These are phyloP conservation scores for Medicago ruthenica DNA, from an alignment of 306 rosid genomes.

Conservation along the genomic window DNA sequence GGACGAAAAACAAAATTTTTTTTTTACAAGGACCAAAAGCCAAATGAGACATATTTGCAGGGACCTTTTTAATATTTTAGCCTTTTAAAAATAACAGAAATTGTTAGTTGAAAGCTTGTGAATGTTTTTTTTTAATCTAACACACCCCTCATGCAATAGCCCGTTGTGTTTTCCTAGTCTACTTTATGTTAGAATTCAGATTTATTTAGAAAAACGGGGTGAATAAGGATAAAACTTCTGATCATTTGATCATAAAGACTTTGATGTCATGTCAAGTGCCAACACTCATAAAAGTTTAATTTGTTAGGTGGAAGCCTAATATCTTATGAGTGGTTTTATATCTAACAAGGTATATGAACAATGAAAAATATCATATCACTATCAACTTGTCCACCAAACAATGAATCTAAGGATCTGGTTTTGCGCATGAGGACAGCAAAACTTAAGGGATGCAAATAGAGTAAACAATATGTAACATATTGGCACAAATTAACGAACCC, in stretches of 20 bases:
- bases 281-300: conserved; percentile 4
- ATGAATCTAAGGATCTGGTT: conserved; percentile 22
- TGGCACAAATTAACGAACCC: conserved; percentile 22
- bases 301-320: not conserved
- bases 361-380: not conserved
- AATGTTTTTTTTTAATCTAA: conserved; percentile 1
- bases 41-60: too few relatives aligned
- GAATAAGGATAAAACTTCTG: conserved; percentile 4
- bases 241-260: not conserved
- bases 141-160: conserved; percentile 8
- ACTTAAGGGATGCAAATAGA: conserved; percentile 5
- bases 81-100: not conserved
- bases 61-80: too few relatives aligned
- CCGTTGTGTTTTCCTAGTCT: not conserved
- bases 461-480: conserved; percentile 15
- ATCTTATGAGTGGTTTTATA: conserved; percentile 1
- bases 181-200: not conserved
- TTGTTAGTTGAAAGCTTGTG: not conserved
- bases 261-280: not conserved
- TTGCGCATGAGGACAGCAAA: not conserved
- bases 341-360: not conserved
- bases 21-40: too few relatives aligned
- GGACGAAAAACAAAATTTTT: too few relatives aligned
- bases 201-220: conserved; percentile 25
- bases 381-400: conserved; percentile 5